phyloP scores from a whole-genome alignment of 306 rosid genomes.

The Begonia peltatifolia region DNA sequence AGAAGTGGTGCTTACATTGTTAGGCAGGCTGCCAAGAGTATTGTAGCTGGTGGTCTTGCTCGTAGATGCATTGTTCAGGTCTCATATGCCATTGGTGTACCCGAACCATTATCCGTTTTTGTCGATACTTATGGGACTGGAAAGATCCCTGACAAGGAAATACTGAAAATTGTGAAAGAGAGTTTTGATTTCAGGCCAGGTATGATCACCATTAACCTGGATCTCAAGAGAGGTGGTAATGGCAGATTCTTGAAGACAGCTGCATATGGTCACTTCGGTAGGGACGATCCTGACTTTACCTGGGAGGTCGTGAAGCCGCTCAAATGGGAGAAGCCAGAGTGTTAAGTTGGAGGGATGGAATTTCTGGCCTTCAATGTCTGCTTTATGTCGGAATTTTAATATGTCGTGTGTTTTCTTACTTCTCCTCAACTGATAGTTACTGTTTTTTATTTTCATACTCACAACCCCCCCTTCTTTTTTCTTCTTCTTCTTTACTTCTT shows the following conservation, averaged over 20 bases:
- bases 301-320: constrained; percentile 57
- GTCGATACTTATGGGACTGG: constrained; percentile 12
- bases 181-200: constrained; percentile 18
- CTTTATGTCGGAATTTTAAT: no score
- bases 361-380: no score
- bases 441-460: no score
- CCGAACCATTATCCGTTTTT: constrained; percentile 10
- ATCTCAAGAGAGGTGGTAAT: constrained; percentile 40
- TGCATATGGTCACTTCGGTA: constrained; percentile 11
- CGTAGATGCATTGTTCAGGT: constrained; percentile 11
- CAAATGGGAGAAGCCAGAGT: constrained; percentile 25
- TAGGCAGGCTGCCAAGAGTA: constrained; percentile 14
- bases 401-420: no score
- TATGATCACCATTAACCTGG: constrained; percentile 46
- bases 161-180: constrained; percentile 10
- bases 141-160: constrained; percentile 9
- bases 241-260: constrained; percentile 14
- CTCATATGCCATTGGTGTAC: constrained; percentile 13
- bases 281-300: constrained; percentile 28
- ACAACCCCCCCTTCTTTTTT: no score
- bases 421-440: no score
- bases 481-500: no score
- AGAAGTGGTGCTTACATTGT: constrained; percentile 15
- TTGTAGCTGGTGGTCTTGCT: constrained; percentile 8
- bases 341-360: not conserved